These are phyloP conservation scores for Trichoderma harzianum DNA, from an alignment of 2,329 filamentous ascomycete species.

Conservation along the genomic window DNA sequence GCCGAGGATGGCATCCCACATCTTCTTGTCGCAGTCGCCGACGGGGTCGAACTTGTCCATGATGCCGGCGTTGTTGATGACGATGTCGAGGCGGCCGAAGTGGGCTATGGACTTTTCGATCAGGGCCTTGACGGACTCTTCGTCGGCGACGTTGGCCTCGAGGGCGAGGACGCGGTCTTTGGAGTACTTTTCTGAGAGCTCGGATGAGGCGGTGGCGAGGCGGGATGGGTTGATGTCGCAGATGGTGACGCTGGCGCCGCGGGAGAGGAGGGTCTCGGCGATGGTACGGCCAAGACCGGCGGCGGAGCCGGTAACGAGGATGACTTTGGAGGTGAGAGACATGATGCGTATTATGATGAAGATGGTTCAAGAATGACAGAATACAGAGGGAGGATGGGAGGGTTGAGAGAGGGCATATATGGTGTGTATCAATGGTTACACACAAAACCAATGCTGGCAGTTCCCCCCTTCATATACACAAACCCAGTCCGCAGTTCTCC, in stretches of 20 bases:
- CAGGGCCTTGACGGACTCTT: constrained; percentile 27
- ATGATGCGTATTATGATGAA: background rate
- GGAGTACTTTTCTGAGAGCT: background rate
- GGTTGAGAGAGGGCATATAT: background rate
- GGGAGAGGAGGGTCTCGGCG: constrained; percentile 29
- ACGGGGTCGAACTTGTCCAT: constrained; percentile 55
- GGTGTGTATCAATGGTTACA: background rate
- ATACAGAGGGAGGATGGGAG: background rate
- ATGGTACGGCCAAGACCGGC: constrained; percentile 33
- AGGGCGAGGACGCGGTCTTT: constrained; percentile 7
- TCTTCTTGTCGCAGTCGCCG: constrained; percentile 41
- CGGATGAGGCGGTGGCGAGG: constrained; percentile 11
- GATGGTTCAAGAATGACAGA: background rate
- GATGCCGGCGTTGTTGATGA: constrained; percentile 57
- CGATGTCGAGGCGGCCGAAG: constrained; percentile 44
- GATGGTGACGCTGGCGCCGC: constrained; percentile 33
- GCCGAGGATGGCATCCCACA: constrained; percentile 53
- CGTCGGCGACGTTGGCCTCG: constrained; percentile 22
- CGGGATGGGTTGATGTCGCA: constrained; percentile 30
- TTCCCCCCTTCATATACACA: background rate
- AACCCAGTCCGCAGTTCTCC: background rate
- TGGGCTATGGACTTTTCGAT: constrained; percentile 20
- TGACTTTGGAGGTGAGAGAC: constrained; percentile 25
- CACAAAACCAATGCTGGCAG: background rate
- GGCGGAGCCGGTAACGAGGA: constrained; percentile 33